These are phyloP conservation scores for Hymenoscyphus infarciens DNA, from an alignment of 2,329 filamentous ascomycete species.

Conservation along the genomic window DNA sequence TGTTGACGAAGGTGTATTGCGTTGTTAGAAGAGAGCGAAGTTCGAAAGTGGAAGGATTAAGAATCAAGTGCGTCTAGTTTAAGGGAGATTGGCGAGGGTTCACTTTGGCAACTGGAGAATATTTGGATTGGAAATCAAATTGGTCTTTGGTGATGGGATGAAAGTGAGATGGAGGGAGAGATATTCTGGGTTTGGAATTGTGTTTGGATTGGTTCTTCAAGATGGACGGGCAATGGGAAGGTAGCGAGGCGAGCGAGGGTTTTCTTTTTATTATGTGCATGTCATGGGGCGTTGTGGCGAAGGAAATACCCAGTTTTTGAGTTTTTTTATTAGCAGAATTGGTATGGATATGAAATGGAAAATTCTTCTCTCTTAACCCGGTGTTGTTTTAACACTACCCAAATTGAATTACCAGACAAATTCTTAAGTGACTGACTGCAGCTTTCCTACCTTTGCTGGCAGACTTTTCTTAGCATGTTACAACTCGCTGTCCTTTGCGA, in stretches of 20 bases:
- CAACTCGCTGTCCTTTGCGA: no score
- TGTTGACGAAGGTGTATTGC: background rate
- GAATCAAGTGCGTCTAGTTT: no score
- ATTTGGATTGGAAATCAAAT: no score
- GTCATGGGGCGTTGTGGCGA: background rate
- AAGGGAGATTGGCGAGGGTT: no score
- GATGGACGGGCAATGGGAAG: background rate
- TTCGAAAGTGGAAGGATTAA: no score
- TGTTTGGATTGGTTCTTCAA: background rate
- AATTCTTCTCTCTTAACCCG: background rate
- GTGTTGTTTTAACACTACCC: no score
- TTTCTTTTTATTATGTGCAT: background rate
- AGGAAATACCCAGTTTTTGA: background rate
- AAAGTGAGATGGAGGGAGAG: background rate
- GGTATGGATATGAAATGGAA: background rate
- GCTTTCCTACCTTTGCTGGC: no score
- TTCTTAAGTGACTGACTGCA: no score
- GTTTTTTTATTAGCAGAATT: background rate
- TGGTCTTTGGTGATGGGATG: background rate
- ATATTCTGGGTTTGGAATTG: background rate
- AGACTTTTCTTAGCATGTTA: no score
- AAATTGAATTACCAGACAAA: no score
- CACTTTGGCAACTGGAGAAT: no score
- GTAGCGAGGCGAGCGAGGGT: background rate
- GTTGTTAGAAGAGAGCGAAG: no score